Percentiles rank a stretch among this genome's conserved stretches.
These are phyloP conservation scores for Aurinia saxatilis DNA, from an alignment of 345 rosid genomes.

Conservation along the genomic window DNA sequence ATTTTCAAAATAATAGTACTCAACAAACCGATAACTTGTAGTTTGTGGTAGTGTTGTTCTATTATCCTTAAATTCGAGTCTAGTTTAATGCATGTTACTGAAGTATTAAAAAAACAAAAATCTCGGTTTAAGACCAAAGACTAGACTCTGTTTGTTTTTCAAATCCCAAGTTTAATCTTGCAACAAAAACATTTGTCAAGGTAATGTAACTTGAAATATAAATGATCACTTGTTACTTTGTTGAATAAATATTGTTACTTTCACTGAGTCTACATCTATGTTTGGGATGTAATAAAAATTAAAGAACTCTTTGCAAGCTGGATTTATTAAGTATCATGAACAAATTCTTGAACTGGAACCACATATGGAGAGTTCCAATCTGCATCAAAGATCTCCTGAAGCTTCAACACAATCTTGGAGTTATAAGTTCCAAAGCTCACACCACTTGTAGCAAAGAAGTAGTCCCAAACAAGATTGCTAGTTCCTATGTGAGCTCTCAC, in stretches of 20 bases:
- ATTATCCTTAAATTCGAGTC: no score
- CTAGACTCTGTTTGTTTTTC: no score
- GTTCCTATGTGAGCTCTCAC: slow-evolving; percentile 76
- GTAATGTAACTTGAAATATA: no score
- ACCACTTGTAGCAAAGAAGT: slow-evolving; percentile 77
- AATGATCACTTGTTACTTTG: not conserved
- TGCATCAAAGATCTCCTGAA: slow-evolving; percentile 68
- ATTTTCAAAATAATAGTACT: no score
- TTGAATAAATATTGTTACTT: not conserved
- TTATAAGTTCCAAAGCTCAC: slow-evolving; percentile 70
- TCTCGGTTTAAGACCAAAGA: no score
- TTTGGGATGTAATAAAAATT: not conserved
- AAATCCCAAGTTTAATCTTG: no score
- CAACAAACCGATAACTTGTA: no score
- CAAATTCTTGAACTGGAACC: slow-evolving; percentile 41
- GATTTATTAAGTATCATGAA: not conserved
- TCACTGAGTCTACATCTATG: not conserved
- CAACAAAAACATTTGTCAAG: no score
- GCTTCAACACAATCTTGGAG: slow-evolving; percentile 55
- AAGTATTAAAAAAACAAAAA: no score
- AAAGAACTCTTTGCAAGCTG: not conserved
- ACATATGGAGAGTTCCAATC: slow-evolving; percentile 84
- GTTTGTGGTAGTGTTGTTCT: no score
- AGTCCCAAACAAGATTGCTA: slow-evolving; percentile 82
- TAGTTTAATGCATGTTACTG: no score